phyloP scores from a whole-genome alignment of 345 rosid genomes.

The Luvunga scandens region DNA sequence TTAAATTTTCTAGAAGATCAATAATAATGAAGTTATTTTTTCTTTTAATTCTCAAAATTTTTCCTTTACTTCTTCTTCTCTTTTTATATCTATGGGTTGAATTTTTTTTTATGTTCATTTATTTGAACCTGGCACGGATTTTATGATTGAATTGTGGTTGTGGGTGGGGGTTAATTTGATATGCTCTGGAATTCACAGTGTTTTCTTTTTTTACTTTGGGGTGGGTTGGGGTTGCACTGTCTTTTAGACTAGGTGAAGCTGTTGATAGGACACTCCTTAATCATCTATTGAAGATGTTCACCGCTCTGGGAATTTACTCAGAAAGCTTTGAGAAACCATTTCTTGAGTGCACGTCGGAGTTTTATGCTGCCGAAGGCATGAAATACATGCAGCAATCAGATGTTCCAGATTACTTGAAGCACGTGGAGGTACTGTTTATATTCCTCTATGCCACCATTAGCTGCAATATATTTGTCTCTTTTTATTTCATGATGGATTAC shows the following conservation, averaged over 20 bases:
- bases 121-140: not conserved
- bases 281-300: conserved; percentile 98
- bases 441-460: conserved; percentile 3
- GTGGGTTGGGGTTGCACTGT: conserved; percentile 19
- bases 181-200: not conserved
- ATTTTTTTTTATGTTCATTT: not conserved
- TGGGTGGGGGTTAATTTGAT: not conserved
- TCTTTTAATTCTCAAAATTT: not conserved
- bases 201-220: not conserved
- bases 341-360: conserved; percentile 90
- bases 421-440: conserved; percentile 71
- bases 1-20: not conserved
- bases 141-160: not conserved
- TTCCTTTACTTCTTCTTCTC: not conserved
- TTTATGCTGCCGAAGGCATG: conserved; percentile 98
- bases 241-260: conserved; percentile 83
- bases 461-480: not conserved
- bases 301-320: conserved; percentile 88
- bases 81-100: not conserved
- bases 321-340: conserved; percentile 94
- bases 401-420: conserved; percentile 96
- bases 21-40: not conserved
- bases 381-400: conserved; percentile 96
- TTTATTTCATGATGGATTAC: not conserved
- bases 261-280: conserved; percentile 82